phyloP scores from a whole-genome alignment of 2,329 filamentous ascomycete species.

The Xylaria sp. region DNA sequence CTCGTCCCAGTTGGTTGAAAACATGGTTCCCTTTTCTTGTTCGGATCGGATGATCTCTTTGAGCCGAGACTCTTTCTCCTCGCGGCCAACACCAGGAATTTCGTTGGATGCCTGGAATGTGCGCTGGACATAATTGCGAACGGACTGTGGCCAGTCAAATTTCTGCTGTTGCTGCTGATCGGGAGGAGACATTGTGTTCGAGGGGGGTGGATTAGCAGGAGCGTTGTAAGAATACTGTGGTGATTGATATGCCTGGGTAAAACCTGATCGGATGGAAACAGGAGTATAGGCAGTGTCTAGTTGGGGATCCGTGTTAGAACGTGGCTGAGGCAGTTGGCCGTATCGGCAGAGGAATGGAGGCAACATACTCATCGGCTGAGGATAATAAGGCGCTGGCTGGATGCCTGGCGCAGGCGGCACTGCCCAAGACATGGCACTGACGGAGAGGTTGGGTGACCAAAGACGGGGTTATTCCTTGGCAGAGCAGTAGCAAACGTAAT shows the following conservation, averaged over 20 bases:
- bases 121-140: constrained; percentile 87
- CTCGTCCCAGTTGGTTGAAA: constrained; percentile 81
- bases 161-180: constrained; percentile 62
- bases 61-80: constrained; percentile 84
- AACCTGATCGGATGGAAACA: constrained; percentile 55
- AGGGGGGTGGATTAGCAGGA: constrained; percentile 50
- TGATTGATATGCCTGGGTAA: constrained; percentile 47
- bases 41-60: constrained; percentile 86
- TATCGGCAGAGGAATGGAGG: constrained; percentile 18
- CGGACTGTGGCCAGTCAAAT: constrained; percentile 82
- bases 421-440: constrained; percentile 46
- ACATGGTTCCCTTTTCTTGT: constrained; percentile 76
- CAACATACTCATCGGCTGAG: constrained; percentile 41
- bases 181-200: constrained; percentile 44
- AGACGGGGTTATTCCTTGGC: constrained; percentile 7
- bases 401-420: constrained; percentile 45
- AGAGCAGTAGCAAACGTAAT: constrained; percentile 3
- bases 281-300: constrained; percentile 56
- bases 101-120: constrained; percentile 82
- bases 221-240: constrained; percentile 47
- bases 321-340: background rate
- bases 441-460: constrained; percentile 14
- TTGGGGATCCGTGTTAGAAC: constrained; percentile 45
- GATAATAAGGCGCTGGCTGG: constrained; percentile 45
- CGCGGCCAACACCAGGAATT: constrained; percentile 67